A percentile compares a stretch with the other conserved stretches of the same genome.
Conservation (phyloP, 2,329 filamentous ascomycete species). For the Arachnomyces sp. region DNA sequence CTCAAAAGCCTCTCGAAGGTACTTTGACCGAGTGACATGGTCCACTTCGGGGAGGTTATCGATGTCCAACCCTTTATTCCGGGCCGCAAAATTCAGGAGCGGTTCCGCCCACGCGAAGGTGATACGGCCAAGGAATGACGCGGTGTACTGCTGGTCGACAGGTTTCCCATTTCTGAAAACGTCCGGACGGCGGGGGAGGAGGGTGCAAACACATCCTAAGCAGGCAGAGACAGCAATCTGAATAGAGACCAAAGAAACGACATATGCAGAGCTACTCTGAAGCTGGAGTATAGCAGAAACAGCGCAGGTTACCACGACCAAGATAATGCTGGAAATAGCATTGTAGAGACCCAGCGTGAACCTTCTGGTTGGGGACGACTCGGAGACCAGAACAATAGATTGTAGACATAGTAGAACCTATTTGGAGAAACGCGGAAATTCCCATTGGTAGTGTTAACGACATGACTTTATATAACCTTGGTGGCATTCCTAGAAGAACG, state of each 20-base stretch:
- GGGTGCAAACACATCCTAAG: constrained; percentile 44
- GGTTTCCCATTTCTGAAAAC: constrained; percentile 53
- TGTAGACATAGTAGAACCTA: constrained; percentile 27
- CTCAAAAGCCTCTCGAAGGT: constrained; percentile 44
- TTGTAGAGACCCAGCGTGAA: constrained; percentile 25
- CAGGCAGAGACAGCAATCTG: constrained; percentile 27
- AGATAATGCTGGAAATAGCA: constrained; percentile 23
- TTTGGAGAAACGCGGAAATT: neutral
- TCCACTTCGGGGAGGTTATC: constrained; percentile 57
- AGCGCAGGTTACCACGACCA: constrained; percentile 14
- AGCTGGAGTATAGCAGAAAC: constrained; percentile 1
- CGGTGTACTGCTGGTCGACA: constrained; percentile 59
- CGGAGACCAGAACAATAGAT: constrained; percentile 26
- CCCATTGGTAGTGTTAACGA: neutral
- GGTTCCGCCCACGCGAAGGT: constrained; percentile 58
- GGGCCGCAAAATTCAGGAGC: constrained; percentile 48
- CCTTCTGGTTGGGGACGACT: constrained; percentile 25
- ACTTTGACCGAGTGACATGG: constrained; percentile 46
- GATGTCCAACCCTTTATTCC: constrained; percentile 55
- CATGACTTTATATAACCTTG: neutral
- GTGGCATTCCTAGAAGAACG: neutral
- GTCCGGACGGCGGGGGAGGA: constrained; percentile 59
- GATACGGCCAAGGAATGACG: constrained; percentile 53
- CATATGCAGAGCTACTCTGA: neutral
- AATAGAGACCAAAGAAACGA: constrained; percentile 3